Evolutionary conservation across 176 grass and related monocot genomes (phyloP).

Genomic region (Coix lacrymajobi): DNA sequence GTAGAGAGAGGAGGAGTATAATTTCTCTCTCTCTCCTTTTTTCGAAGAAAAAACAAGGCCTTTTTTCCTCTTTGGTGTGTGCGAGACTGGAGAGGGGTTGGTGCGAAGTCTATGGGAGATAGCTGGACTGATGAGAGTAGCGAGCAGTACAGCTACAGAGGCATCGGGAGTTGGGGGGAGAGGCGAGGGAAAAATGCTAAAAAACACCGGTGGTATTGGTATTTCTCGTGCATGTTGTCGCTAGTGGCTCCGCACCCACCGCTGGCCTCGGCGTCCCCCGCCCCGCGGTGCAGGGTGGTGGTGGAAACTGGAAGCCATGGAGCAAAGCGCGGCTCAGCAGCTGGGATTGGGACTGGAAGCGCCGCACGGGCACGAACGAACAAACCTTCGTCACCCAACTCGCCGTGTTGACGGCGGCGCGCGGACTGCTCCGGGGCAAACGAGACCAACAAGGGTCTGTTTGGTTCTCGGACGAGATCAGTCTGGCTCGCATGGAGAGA

Average conservation of each 20-base stretch:
- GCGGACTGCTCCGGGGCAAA: background rate
- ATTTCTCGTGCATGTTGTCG: slow-evolving; percentile 40
- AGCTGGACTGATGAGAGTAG: slow-evolving; percentile 33
- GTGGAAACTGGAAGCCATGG: slow-evolving; percentile 18
- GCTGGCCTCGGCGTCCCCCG: background rate
- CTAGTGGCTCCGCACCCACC: slow-evolving; percentile 27
- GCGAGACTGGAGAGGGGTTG: slow-evolving; percentile 27
- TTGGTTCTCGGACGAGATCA: no score
- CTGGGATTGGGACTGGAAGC: background rate
- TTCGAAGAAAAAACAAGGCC: background rate
- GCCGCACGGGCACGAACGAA: background rate
- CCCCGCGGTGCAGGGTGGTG: background rate
- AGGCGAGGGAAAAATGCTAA: background rate
- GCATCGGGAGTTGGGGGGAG: slow-evolving; percentile 24
- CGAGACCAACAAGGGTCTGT: background rate
- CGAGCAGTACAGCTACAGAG: background rate
- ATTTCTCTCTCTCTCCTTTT: slow-evolving; percentile 12
- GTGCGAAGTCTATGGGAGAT: slow-evolving; percentile 51
- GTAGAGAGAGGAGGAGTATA: slow-evolving; percentile 31
- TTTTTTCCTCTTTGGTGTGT: slow-evolving; percentile 11
- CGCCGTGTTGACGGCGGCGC: background rate
- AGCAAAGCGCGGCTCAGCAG: background rate
- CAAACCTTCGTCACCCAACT: background rate
- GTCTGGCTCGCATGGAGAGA: no score
- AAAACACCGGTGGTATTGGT: background rate